These are phyloP conservation scores for Crataegus laevigata DNA, from an alignment of 306 rosid species.

Conservation along the genomic window DNA sequence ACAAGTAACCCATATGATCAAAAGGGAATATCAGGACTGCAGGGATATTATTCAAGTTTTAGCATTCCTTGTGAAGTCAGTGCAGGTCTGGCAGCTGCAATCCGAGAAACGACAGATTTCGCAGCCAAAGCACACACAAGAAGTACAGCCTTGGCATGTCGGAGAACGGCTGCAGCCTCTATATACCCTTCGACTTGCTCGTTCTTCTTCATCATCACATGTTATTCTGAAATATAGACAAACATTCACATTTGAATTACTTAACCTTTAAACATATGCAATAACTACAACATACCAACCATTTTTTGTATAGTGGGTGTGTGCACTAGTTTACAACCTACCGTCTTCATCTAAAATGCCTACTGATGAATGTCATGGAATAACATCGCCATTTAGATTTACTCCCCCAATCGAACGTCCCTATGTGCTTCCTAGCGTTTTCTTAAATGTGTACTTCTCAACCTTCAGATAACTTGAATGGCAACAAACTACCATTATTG, in stretches of 20 bases:
- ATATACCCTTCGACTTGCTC: conserved; percentile 81
- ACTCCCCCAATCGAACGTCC: neutral
- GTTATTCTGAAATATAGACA: conserved; percentile 42
- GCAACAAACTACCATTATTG: neutral
- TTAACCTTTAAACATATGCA: neutral
- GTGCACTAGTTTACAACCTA: neutral
- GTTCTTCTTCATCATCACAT: conserved; percentile 86
- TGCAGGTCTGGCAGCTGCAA: conserved; percentile 95
- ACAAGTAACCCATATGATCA: conserved; percentile 12
- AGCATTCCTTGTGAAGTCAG: conserved; percentile 80
- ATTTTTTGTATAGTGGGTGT: neutral
- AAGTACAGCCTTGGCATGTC: conserved; percentile 91
- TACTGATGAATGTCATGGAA: neutral
- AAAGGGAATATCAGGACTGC: neutral
- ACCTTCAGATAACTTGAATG: neutral
- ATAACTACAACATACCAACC: neutral
- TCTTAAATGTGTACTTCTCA: neutral
- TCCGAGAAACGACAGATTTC: conserved; percentile 86
- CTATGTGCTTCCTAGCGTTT: neutral
- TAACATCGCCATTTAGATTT: neutral
- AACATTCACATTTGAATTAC: neutral
- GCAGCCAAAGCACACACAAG: conserved; percentile 94
- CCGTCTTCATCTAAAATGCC: neutral
- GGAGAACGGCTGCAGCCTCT: conserved; percentile 78
- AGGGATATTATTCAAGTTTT: conserved; percentile 29